Conservation (phyloP, 345 rosid species). For the Lagerstroemia speciosa region DNA sequence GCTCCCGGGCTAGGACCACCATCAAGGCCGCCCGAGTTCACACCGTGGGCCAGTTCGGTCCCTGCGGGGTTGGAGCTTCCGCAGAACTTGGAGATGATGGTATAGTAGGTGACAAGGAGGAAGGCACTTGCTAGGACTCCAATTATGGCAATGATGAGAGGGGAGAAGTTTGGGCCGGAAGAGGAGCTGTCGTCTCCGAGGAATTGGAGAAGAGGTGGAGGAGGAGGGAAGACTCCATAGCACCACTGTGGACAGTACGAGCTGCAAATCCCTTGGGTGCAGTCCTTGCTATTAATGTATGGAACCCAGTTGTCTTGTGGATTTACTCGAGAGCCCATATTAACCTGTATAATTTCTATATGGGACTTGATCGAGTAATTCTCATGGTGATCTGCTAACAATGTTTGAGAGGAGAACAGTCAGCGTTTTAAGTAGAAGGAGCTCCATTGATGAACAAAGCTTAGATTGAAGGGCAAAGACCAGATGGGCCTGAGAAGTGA, state of each 20-base stretch:
- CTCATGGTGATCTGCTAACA: not conserved
- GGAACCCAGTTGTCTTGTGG: slow-evolving; percentile 40
- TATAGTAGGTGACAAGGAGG: slow-evolving; percentile 70
- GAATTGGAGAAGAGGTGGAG: slow-evolving; percentile 27
- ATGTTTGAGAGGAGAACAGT: not conserved
- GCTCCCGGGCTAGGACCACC: slow-evolving; percentile 28
- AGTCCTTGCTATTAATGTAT: slow-evolving; percentile 36
- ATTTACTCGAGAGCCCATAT: slow-evolving; percentile 23
- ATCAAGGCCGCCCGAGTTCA: slow-evolving; percentile 18
- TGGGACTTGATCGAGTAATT: no score
- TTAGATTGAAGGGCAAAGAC: no score
- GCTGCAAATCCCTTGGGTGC: slow-evolving; percentile 69
- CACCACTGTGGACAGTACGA: slow-evolving; percentile 83
- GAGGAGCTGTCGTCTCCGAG: slow-evolving; percentile 13
- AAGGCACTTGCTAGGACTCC: slow-evolving; percentile 69
- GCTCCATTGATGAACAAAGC: not conserved
- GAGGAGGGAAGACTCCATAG: slow-evolving; percentile 61
- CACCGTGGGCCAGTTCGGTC: slow-evolving; percentile 22
- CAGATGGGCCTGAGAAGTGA: no score
- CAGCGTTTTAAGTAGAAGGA: not conserved
- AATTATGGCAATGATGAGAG: slow-evolving; percentile 70
- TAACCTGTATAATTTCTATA: no score
- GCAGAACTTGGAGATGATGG: slow-evolving; percentile 66
- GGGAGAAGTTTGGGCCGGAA: slow-evolving; percentile 58
- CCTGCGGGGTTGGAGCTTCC: slow-evolving; percentile 8